These are phyloP conservation scores for Globisporangium acanthophoron DNA, from an alignment of 352 stramenopile species.

Conservation along the genomic window DNA sequence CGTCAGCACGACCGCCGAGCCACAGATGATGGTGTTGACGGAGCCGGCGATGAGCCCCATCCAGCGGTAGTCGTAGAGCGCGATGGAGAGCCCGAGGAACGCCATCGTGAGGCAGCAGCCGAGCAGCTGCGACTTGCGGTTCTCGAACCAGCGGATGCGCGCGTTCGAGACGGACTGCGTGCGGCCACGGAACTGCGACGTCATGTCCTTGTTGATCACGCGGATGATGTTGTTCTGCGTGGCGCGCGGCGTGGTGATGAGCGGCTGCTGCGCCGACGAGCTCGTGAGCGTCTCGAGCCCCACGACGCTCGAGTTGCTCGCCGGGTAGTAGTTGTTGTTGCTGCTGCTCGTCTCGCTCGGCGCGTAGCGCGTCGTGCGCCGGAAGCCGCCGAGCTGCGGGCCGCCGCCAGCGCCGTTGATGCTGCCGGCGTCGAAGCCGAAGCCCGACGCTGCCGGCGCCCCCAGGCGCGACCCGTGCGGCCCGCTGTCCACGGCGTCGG, in stretches of 20 bases:
- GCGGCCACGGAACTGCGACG: constrained; percentile 74
- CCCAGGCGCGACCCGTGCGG: constrained; percentile 2
- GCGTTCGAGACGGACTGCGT: constrained; percentile 61
- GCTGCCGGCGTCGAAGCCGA: constrained; percentile 21
- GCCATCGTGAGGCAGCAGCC: constrained; percentile 83
- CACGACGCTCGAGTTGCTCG: constrained; percentile 18
- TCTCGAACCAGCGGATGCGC: constrained; percentile 86
- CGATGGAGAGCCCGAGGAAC: constrained; percentile 78
- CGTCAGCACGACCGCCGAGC: constrained; percentile 80
- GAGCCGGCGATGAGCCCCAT: constrained; percentile 83
- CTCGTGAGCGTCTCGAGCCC: constrained; percentile 25
- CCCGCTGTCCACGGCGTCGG: constrained; percentile 19
- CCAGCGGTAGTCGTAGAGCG: constrained; percentile 87
- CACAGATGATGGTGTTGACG: constrained; percentile 85
- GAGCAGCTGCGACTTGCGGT: constrained; percentile 84
- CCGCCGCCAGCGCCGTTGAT: not conserved
- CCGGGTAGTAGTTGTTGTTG: constrained; percentile 27
- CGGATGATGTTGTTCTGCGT: constrained; percentile 78
- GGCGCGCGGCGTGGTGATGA: constrained; percentile 50
- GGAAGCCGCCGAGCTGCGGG: constrained; percentile 6
- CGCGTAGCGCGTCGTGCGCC: constrained; percentile 17
- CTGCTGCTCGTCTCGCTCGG: constrained; percentile 10
- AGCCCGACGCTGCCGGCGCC: not conserved
- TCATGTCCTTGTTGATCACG: constrained; percentile 90
- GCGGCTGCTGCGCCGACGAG: constrained; percentile 54